Evolutionary conservation across 78 protist species (phyloP).

Genomic region (Tieghemostelium lacteum): DNA sequence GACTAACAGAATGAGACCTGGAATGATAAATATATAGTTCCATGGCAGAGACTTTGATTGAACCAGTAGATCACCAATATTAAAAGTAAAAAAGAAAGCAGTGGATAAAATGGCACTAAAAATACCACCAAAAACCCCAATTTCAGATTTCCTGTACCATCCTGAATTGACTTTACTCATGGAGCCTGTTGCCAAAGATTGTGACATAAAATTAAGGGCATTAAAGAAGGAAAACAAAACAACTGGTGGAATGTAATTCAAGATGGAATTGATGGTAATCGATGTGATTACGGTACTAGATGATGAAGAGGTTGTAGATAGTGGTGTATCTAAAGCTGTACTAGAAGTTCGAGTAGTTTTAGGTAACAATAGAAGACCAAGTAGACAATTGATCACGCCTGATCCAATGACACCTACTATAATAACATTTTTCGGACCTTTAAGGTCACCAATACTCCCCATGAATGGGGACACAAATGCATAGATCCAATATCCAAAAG

Average conservation of each 20-base stretch:
- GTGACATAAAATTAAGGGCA: slow-evolving; percentile 7
- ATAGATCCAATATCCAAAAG: slow-evolving; percentile 39
- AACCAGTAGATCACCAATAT: not conserved
- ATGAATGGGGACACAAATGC: slow-evolving; percentile 4
- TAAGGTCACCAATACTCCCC: slow-evolving; percentile 9
- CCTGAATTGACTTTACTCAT: slow-evolving; percentile 15
- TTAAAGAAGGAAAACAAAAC: slow-evolving; percentile 6
- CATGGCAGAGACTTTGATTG: not conserved
- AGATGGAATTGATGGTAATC: not conserved
- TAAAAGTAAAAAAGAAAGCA: slow-evolving; percentile 23
- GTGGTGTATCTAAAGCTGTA: not conserved
- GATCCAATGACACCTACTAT: slow-evolving; percentile 26
- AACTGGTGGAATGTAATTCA: not conserved
- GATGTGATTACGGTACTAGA: not conserved
- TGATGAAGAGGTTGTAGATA: not conserved
- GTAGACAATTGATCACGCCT: not conserved
- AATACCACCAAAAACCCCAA: slow-evolving; percentile 16
- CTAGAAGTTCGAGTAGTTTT: too few relatives aligned
- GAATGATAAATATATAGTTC: slow-evolving; percentile 1
- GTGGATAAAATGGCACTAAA: slow-evolving; percentile 7
- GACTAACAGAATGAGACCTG: not conserved
- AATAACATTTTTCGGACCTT: slow-evolving; percentile 4
- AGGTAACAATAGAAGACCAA: not conserved
- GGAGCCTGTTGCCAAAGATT: slow-evolving; percentile 31
- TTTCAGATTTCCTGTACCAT: slow-evolving; percentile 9